Percentiles rank a stretch among this genome's conserved stretches.
phyloP scores from a whole-genome alignment of 768 basidiomycete genomes.

The Tremella yokohamensis region DNA sequence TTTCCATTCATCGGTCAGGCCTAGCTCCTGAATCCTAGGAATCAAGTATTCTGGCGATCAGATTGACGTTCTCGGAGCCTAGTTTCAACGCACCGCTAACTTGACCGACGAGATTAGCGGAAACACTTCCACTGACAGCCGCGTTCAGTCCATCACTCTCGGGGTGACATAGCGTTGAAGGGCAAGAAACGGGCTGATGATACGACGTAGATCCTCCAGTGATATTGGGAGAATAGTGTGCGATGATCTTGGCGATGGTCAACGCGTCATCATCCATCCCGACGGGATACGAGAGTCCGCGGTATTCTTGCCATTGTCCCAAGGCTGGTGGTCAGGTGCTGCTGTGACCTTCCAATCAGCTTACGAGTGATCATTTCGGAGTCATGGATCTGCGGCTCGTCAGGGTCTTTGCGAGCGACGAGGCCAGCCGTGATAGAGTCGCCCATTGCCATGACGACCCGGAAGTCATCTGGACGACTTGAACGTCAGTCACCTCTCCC shows the following conservation, averaged over 20 bases:
- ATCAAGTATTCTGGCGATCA: conserved; percentile 31
- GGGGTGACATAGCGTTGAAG: conserved; percentile 11
- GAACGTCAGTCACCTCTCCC: not conserved
- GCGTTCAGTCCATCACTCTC: conserved; percentile 41
- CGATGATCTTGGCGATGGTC: conserved; percentile 29
- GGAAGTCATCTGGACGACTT: conserved; percentile 50
- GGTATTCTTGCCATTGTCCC: conserved; percentile 21
- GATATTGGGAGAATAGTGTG: conserved; percentile 17
- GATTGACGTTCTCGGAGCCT: not conserved
- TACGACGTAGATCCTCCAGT: conserved; percentile 23
- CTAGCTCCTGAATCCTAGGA: conserved; percentile 26
- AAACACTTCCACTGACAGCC: conserved; percentile 38
- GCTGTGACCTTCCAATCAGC: not conserved
- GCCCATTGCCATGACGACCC: conserved; percentile 48
- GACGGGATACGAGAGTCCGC: conserved; percentile 35
- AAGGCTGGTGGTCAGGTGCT: not conserved
- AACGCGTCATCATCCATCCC: conserved; percentile 27
- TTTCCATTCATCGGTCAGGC: conserved; percentile 39
- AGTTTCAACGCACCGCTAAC: conserved; percentile 39
- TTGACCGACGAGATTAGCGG: conserved; percentile 27
- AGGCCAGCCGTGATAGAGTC: conserved; percentile 51
- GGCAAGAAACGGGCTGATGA: conserved; percentile 23
- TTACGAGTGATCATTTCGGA: not conserved
- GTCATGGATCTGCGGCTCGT: not conserved
- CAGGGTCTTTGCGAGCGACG: conserved; percentile 32